Percentiles rank a stretch among this genome's conserved stretches.
Evolutionary conservation across 306 rosid species (phyloP).

Genomic region (Cercis canadensis): DNA sequence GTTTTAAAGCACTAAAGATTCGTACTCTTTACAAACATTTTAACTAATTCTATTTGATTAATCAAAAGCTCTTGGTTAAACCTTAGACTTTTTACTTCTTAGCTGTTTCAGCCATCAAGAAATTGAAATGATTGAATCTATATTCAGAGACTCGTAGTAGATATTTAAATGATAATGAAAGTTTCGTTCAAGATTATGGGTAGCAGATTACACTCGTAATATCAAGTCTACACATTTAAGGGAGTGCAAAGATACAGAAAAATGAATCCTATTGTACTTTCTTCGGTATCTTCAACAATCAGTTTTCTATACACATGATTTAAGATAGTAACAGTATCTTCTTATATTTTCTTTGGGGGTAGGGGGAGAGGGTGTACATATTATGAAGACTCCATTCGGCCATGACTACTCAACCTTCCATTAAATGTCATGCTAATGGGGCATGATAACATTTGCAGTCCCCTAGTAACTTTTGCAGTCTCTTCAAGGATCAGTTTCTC

Average conservation of each 20-base stretch:
- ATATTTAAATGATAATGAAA: not conserved
- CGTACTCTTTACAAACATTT: constrained; percentile 12
- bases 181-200: not conserved
- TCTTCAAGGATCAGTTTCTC: constrained; percentile 11
- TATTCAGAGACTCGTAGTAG: constrained; percentile 1
- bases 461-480: not conserved
- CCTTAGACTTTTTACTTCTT: not conserved
- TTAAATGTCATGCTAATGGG: not conserved
- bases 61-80: constrained; percentile 15
- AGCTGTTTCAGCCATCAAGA: constrained; percentile 16
- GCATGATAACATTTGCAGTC: not conserved
- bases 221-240: not conserved
- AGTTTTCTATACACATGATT: too few species aligned
- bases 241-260: too few species aligned
- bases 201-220: constrained; percentile 1
- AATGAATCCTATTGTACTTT: too few species aligned
- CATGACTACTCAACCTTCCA: not conserved
- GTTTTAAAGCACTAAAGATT: constrained; percentile 7
- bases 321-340: too few species aligned
- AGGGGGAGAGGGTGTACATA: not conserved
- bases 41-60: constrained; percentile 12
- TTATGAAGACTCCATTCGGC: not conserved
- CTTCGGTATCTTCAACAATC: too few species aligned
- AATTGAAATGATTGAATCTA: not conserved
- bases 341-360: not conserved